Evolutionary conservation across 768 basidiomycete genomes (phyloP).

Genomic region (Fibroporia radiculosa): DNA sequence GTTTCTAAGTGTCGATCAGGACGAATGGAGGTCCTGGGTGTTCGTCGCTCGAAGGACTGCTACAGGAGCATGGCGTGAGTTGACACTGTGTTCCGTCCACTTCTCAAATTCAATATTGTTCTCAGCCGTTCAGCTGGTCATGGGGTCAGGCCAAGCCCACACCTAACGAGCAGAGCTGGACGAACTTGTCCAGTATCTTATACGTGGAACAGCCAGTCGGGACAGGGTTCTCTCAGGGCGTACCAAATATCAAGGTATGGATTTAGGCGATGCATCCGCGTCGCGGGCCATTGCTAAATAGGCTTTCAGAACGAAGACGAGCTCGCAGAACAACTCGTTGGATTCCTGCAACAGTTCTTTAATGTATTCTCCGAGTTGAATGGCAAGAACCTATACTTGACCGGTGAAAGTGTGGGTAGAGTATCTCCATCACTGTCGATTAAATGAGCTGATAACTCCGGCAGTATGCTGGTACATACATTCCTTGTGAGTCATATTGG

Average conservation of each 20-base stretch:
- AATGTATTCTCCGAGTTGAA: constrained; percentile 69
- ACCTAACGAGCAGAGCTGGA: constrained; percentile 66
- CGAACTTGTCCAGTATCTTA: constrained; percentile 66
- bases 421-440: neutral
- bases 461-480: constrained; percentile 70
- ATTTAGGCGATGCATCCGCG: neutral
- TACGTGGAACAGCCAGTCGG: constrained; percentile 79
- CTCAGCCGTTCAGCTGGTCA: constrained; percentile 61
- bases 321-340: constrained; percentile 45
- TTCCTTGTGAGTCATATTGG: constrained; percentile 36
- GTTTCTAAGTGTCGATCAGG: constrained; percentile 1
- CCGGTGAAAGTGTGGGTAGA: constrained; percentile 64
- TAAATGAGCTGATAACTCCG: neutral
- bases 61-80: constrained; percentile 71
- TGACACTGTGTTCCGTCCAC: neutral
- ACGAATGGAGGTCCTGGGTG: constrained; percentile 64
- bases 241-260: constrained; percentile 42
- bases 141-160: constrained; percentile 57
- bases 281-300: neutral
- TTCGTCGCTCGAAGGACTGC: constrained; percentile 60
- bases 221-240: constrained; percentile 70
- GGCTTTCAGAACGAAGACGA: constrained; percentile 38
- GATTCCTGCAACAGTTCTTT: constrained; percentile 71
- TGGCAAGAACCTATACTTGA: constrained; percentile 60
- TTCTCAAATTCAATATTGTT: neutral